Base-by-base conservation (phyloP, 106 monocot genomes). In the Acorus calamus region DNA sequence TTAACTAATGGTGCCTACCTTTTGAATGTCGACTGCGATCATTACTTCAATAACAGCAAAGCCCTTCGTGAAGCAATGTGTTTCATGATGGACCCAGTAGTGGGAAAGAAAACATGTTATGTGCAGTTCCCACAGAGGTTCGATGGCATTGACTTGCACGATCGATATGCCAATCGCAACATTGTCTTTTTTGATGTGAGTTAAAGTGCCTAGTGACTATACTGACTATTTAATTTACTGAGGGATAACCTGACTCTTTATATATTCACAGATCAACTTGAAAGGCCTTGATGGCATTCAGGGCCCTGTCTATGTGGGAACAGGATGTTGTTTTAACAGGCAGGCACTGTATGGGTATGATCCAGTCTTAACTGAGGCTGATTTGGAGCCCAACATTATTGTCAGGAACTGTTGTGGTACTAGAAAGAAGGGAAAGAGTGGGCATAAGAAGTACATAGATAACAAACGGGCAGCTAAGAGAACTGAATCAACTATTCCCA, bases 321-420 rank as follows among this genome's bases (percentile, higher is more conserved):
- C 92, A 52, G 92, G 92, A 8, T 93, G 92, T 68, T 88, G 88
- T 62, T 93, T 93, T 52, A 93, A 88, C 54, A 79, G 92, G 49
- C 92, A 88, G 66, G 92, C 92, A 7, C 68, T 92, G 11, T 92
- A 92, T 73, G 92, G 88, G 3, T 92, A 92, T 65, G 85, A 92
- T 69, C 92, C 92, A 52, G 78, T 92, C 3, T 69, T 92, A 57
- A 79, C 86, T n/a, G 91, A 92, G 57, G 91, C 86, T 4, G 91
- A 92, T 60, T 55, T 92, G 63, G 86, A 92, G 73, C 91, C 91
- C 43, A 92, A 92, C 66, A 84, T 92, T n/a, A 64, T 92, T 14
- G 53, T 92, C 45, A 86, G 84, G 71, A 86, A 83, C 63, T 92
- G 86, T 60, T 92, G 92, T 72, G 84, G 88, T 56, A 73, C 78